Base-by-base conservation (phyloP, 176 grass and related monocot genomes). In the Luzula sylvatica region DNA sequence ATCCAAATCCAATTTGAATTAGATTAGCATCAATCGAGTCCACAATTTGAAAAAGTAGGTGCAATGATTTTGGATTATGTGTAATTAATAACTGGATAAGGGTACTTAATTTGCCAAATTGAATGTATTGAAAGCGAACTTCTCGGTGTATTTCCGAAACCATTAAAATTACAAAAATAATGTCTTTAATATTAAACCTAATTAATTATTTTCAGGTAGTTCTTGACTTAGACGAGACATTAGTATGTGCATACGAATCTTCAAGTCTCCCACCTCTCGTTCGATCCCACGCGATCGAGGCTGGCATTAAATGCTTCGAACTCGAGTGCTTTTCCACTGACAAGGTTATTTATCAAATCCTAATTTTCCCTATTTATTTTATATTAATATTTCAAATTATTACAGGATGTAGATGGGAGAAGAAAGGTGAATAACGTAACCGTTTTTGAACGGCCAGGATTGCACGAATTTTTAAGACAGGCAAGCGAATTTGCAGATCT, bases 191-290 rank as follows among this genome's bases (percentile, higher is more conserved):
- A 62, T 42, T 74, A 43, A 66, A 61, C 55, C 45, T 29, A 75
- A 23, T 46, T 59, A 16, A 6, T 3, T 35, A 66, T 17, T 11
- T 78, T 68, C 52, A 99, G 93, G 75, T 99, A 51, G 93, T 99
- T 58, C 85, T 99, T 53, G 93, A 99, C 53, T 75, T 99, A 78
- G 93, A 99, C 26, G 86, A 99, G 75, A 99, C 93, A 69, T 73
- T 99, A 79, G 86, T 99, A 68, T 99, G 86, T 67, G 93, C 93
- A 3, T 99, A 99, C 50, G 93, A 99, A n/a, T 80, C 93, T 43
- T 87, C 93, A 63, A 80, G 75, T 46, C 74, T 99, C 60, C 93
- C 93, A 47, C 20, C 75, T 68, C 69, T 86, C 74, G 68, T 99
- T 52, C 71, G 78, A 41, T 72, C 70, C 5, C 93, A 92, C 60